These are phyloP conservation scores for Eremochloa ophiuroides DNA, from an alignment of 176 grass and related monocot species.

Conservation along the genomic window DNA sequence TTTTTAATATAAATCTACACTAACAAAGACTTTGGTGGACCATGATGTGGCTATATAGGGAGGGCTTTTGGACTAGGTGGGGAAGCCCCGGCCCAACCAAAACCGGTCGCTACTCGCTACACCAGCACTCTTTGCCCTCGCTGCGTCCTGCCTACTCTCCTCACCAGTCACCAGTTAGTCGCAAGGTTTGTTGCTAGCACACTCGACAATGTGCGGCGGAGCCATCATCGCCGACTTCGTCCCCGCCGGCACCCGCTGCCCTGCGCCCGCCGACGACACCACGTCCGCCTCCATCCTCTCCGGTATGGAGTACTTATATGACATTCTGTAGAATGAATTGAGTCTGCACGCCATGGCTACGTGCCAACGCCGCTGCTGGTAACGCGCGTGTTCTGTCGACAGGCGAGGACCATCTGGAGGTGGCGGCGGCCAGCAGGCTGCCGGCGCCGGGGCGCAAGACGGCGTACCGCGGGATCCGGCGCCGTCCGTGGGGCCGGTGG, in stretches of 20 bases:
- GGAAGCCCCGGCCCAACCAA: neutral
- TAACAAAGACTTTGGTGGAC: neutral
- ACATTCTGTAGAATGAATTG: too few species aligned
- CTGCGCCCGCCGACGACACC: neutral
- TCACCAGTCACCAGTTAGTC: neutral
- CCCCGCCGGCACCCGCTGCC: neutral
- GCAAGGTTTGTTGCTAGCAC: neutral
- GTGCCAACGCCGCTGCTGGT: too few species aligned
- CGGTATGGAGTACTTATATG: too few species aligned
- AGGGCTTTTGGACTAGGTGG: neutral
- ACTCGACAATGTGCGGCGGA: slow-evolving; percentile 45
- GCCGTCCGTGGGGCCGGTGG: slow-evolving; percentile 77
- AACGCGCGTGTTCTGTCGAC: neutral
- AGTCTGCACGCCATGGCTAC: neutral
- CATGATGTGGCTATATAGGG: neutral
- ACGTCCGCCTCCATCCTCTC: neutral
- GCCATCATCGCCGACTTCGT: slow-evolving; percentile 39
- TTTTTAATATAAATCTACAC: too few species aligned
- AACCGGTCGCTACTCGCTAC: neutral
- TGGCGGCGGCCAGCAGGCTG: neutral
- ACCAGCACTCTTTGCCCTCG: neutral
- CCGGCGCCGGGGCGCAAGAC: slow-evolving; percentile 48
- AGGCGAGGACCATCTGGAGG: neutral
- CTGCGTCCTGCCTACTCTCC: neutral
- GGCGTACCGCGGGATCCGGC: slow-evolving; percentile 66